Base-by-base conservation (phyloP, 2,329 filamentous ascomycete species). In the Neofusicoccum sp. region DNA sequence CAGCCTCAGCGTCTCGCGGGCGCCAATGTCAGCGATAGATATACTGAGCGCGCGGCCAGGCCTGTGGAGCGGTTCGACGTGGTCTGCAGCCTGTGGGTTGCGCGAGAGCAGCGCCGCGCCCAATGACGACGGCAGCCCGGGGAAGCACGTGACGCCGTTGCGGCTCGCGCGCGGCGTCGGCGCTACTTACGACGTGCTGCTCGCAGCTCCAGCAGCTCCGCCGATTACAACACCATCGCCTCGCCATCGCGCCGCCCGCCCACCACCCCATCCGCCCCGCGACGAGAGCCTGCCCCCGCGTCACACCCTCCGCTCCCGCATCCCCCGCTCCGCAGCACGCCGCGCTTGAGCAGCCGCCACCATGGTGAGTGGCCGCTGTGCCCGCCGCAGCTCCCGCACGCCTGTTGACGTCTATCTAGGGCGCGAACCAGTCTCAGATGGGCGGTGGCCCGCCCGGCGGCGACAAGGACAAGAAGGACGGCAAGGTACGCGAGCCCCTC, bases 401-500 rank as follows among this genome's bases (percentile, higher is more conserved):
- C 80, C 72, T 82, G 64, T 68, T 75, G 63, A 75, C 54, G 26
- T 34, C 47, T 63, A 31, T 57, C 67, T 54, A 92, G 89, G 89
- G 89, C 83, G 89, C 91, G 79, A 88, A 89, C 69, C 89, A 96
- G 77, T 96, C 93, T 75, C 91, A 90, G 73, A 89, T 96, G 80
- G 91, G 90, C 70, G 83, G 84, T 65, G 87, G 86, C 61, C 85
- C 83, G 59, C 82, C 81, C 63, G 87, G 85, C 64, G 86, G 93
- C 73, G 89, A 89, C 66, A 89, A 89, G 80, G 93, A 96, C 72
- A 96, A 98, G 85, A 98, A 98, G 86, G 93, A 79, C 58, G 68
- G 69, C 62, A 82, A 82, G 75, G 76, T 78, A 68, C 24, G 68
- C 63, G 16, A 44, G 9, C 4, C 11, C 9, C 16, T 8, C 6